Evolutionary conservation across 768 basidiomycete genomes (phyloP), one percentile per base, ranked within the genome.

Genomic region (Boletus sp.): DNA sequence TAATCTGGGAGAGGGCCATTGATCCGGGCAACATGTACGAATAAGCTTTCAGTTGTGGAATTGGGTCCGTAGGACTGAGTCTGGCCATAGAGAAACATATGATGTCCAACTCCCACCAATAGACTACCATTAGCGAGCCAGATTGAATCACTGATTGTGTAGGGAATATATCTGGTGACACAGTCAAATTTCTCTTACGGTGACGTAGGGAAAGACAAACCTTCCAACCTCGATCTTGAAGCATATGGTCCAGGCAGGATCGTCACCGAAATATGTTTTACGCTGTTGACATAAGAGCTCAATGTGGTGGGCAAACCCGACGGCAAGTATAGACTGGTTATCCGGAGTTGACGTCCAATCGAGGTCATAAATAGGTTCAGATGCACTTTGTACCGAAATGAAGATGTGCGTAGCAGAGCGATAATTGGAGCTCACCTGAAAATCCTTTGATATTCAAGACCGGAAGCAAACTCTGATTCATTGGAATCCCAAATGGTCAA

Each of bases 401-500:
- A 55, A 51, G 15, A 24, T 41, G 14, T 47, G 9, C n/a, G 17
- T n/a, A 28, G 9, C 44, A 42, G 14, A 40, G 17, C 17, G 18
- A 45, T 20, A 42, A 33, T 15, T 33, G 7, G 33, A 40, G 61
- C 77, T 61, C 65, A 92, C 91, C 76, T 78, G 58, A 83, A 86
- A 14, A 83, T 70, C 39, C 79, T 77, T 41, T 80, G 78, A 67
- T 87, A 89, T 71, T 97, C 95, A 47, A 95, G 76, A 3, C 95
- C 95, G 5, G 90, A 88, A 8, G 92, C 86, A 71, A 98, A 98
- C 71, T 96, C 92, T 17, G 91, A 94, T 71, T 91, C 90, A 50
- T 89, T 89, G 0, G 94, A 97, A 71, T 98, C 94, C 96, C 96
- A 98, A 17, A 98, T 93, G 0, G 93, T 94, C 46, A 98, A 72